These are phyloP conservation scores for Choanephora cucurbitarum DNA, from an alignment of 371 early-diverging fungal species.

Conservation along the genomic window DNA sequence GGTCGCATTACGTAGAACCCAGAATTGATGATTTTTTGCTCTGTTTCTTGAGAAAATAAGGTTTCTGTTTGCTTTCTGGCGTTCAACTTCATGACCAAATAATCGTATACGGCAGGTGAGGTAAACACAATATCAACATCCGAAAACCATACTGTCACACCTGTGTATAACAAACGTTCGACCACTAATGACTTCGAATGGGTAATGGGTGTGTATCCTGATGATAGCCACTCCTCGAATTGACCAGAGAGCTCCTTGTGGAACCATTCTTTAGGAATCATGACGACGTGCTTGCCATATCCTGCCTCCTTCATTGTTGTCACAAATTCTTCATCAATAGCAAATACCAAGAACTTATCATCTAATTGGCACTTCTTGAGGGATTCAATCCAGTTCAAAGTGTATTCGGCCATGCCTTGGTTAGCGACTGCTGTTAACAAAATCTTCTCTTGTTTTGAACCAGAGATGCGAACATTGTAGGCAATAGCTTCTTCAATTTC, in stretches of 20 bases:
- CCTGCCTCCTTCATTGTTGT: slow-evolving; percentile 25
- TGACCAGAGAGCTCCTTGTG: slow-evolving; percentile 29
- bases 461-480: slow-evolving; percentile 13
- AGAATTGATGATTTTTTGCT: slow-evolving; percentile 45
- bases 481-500: slow-evolving; percentile 19
- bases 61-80: slow-evolving; percentile 37
- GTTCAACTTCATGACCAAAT: slow-evolving; percentile 38
- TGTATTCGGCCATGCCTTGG: slow-evolving; percentile 43
- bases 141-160: slow-evolving; percentile 50
- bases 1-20: slow-evolving; percentile 57
- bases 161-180: slow-evolving; percentile 33
- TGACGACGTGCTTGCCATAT: slow-evolving; percentile 29
- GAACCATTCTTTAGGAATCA: slow-evolving; percentile 38
- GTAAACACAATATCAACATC: slow-evolving; percentile 56
- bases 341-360: slow-evolving; percentile 40
- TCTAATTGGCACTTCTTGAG: slow-evolving; percentile 29
- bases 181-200: slow-evolving; percentile 42
- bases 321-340: slow-evolving; percentile 35
- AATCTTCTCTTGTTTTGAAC: slow-evolving; percentile 17
- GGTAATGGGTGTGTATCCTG: slow-evolving; percentile 38
- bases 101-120: slow-evolving; percentile 41
- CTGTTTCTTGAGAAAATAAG: slow-evolving; percentile 46
- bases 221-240: slow-evolving; percentile 31
- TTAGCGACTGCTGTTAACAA: slow-evolving; percentile 41
- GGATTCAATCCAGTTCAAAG: slow-evolving; percentile 42